These are phyloP conservation scores for Ulmus americana DNA, from an alignment of 331 rosid genomes.

Conservation along the genomic window DNA sequence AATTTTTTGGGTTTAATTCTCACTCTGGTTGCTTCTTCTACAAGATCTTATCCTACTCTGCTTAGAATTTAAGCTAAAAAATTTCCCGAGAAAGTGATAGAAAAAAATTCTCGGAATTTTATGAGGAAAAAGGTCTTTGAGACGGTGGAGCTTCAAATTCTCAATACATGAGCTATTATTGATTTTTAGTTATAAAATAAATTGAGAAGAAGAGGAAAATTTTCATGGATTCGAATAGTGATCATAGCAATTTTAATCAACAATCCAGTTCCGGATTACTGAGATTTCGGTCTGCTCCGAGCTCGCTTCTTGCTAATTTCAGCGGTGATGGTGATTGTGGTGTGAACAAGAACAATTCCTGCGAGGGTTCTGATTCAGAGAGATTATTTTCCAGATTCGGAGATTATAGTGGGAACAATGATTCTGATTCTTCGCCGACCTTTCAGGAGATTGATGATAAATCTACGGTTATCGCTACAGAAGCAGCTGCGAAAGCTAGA, in stretches of 20 bases:
- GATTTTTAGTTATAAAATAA: neutral
- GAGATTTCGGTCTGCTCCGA: constrained; percentile 73
- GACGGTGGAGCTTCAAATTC: constrained; percentile 24
- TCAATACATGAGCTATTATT: neutral
- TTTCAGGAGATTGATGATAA: constrained; percentile 41
- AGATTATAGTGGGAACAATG: constrained; percentile 19
- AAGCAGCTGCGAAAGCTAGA: constrained; percentile 21
- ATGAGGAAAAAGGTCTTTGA: constrained; percentile 29
- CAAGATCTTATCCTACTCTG: constrained; percentile 84
- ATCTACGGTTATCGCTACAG: constrained; percentile 10
- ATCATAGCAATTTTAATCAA: constrained; percentile 27
- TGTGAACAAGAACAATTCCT: constrained; percentile 14
- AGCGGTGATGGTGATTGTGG: constrained; percentile 20
- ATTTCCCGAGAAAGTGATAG: constrained; percentile 28
- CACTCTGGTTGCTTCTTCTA: constrained; percentile 47
- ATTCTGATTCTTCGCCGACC: constrained; percentile 31
- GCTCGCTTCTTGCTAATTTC: constrained; percentile 34
- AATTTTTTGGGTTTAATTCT: neutral
- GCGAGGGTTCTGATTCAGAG: constrained; percentile 42
- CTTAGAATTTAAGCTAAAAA: constrained; percentile 55
- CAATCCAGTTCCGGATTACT: constrained; percentile 61
- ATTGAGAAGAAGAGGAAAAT: constrained; percentile 1
- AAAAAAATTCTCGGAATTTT: constrained; percentile 41
- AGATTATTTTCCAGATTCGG: constrained; percentile 43
- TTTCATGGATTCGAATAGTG: constrained; percentile 54